These are phyloP conservation scores for Fonsecaea multimorphosa DNA, from an alignment of 2,329 filamentous ascomycete species.

Conservation along the genomic window DNA sequence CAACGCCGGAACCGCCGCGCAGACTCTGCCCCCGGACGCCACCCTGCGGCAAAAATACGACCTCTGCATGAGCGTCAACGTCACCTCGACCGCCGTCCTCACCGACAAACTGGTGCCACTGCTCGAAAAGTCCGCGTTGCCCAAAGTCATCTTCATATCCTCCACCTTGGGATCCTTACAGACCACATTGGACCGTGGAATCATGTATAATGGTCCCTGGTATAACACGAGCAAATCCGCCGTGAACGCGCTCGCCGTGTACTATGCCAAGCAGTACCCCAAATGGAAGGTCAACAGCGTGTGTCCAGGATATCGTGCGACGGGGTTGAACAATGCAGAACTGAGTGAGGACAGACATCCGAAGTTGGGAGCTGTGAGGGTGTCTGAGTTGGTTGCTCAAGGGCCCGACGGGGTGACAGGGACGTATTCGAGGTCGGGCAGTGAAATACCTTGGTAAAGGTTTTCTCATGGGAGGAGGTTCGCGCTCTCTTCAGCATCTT, in stretches of 20 bases:
- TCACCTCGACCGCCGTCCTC: slow-evolving; percentile 37
- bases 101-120: slow-evolving; percentile 35
- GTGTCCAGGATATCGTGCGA: slow-evolving; percentile 37
- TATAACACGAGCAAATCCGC: slow-evolving; percentile 36
- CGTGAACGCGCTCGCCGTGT: slow-evolving; percentile 33
- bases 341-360: slow-evolving; percentile 35
- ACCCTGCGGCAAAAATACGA: slow-evolving; percentile 37
- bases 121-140: slow-evolving; percentile 33
- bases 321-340: slow-evolving; percentile 24
- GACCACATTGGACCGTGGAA: slow-evolving; percentile 21
- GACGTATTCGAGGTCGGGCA: slow-evolving; percentile 33
- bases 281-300: slow-evolving; percentile 36
- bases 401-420: slow-evolving; percentile 32
- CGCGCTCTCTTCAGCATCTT: slow-evolving; percentile 23
- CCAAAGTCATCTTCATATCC: slow-evolving; percentile 38
- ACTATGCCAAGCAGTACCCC: slow-evolving; percentile 35
- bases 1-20: slow-evolving; percentile 43
- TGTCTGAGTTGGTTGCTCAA: slow-evolving; percentile 34
- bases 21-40: slow-evolving; percentile 23
- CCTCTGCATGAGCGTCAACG: slow-evolving; percentile 40
- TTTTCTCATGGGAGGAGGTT: slow-evolving; percentile 24
- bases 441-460: slow-evolving; percentile 34
- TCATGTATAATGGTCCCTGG: slow-evolving; percentile 18
- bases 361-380: slow-evolving; percentile 32
- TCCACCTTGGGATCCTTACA: slow-evolving; percentile 29